Base-by-base conservation (phyloP, 202 grass and related monocot genomes). In the Dendrocalamus latiflorus region DNA sequence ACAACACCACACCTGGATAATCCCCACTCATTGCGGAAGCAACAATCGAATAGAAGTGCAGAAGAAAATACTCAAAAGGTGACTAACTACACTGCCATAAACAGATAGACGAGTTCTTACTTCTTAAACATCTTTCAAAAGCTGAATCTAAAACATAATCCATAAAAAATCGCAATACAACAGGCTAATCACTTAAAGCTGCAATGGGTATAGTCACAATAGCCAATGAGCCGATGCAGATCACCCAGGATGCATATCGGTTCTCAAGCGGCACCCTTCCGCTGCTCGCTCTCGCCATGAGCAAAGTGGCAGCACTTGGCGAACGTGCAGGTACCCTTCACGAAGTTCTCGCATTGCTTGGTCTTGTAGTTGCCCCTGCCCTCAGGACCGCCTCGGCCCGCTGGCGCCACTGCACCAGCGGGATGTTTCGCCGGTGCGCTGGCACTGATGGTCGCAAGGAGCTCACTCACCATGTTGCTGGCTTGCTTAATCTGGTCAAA, bases 401-500 rank as follows among this genome's bases (percentile, higher is more conserved):
- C 79, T 9, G 74, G 38, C 0, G 36, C 13, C 0, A 60, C 44
- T 18, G 76, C 25, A 11, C 41, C 54, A 34, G 76, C n/a, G 25
- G 78, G 36, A 68, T 71, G 89, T 88, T 89, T 94, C 0, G 16
- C 37, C 0, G 74, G 72, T n/a, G 77, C 77, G 58, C 37, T 73
- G 8, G 75, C 70, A 1, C 92, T 93, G 58, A 97, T 92, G 70
- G 66, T 89, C 4, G 86, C 85, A 8, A 97, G 91, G 48, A 97
- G 87, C 13, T 97, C 92, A 1, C 90, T 80, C 45, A 97, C 94
- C 94, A 97, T 94, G 21, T 86, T 68, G 26, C 90, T 94, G n/a
- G 94, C 94, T 48, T 93, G 88, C 60, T 94, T 97, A 26, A 97
- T 97, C 88, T 97, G 94, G 68, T 97, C 94, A 13, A 97, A 97